These are phyloP conservation scores for Apiospora pterosperma DNA, from an alignment of 2,329 filamentous ascomycete species.

Conservation along the genomic window DNA sequence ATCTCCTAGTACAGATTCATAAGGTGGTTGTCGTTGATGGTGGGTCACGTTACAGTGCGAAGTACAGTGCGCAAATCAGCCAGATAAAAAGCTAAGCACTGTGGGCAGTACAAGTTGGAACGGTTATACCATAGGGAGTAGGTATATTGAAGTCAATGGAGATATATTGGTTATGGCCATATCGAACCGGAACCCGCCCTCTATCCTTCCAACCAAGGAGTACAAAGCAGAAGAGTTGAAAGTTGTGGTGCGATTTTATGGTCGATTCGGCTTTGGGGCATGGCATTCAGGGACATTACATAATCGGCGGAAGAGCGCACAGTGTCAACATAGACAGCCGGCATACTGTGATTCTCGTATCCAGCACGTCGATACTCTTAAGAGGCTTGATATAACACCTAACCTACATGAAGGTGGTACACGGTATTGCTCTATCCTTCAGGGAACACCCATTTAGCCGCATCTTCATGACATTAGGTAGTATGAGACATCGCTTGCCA, in stretches of 20 bases:
- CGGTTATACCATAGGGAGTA: neutral
- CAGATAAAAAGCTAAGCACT: neutral
- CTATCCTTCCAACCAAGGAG: neutral
- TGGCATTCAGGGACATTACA: neutral
- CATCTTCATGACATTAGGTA: neutral
- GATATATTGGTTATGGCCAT: neutral
- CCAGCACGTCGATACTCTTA: neutral
- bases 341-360: neutral
- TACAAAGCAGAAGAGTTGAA: neutral
- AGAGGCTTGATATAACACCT: neutral
- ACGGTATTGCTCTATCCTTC: neutral
- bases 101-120: neutral
- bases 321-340: neutral
- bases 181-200: neutral
- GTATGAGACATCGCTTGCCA: neutral
- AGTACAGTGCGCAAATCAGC: neutral
- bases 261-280: neutral
- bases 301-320: neutral
- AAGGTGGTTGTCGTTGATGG: neutral
- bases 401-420: neutral
- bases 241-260: neutral
- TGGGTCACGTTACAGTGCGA: constrained; percentile 3
- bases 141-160: neutral
- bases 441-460: neutral
- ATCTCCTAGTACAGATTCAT: neutral